Evolutionary conservation across 2,329 filamentous ascomycete genomes (phyloP).

Genomic region (Teratosphaeria nubilosa): DNA sequence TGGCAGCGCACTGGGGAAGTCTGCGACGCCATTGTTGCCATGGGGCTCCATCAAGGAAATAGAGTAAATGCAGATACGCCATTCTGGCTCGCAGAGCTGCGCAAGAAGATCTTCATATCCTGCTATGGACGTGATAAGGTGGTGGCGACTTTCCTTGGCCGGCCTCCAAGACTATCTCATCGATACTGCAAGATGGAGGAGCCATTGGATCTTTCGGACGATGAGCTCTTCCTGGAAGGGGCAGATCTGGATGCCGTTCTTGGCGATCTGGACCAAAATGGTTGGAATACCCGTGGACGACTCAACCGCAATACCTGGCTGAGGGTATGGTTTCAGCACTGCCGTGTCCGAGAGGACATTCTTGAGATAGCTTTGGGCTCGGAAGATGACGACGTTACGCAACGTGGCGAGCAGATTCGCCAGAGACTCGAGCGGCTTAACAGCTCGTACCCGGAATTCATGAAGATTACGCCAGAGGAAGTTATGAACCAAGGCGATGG

Average conservation of each 20-base stretch:
- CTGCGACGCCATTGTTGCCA: constrained; percentile 24
- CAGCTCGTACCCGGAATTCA: constrained; percentile 22
- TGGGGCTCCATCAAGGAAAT: constrained; percentile 28
- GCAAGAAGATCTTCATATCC: constrained; percentile 25
- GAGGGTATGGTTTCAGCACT: constrained; percentile 39
- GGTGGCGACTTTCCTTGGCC: constrained; percentile 28
- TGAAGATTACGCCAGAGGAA: constrained; percentile 20
- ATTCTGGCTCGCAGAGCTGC: constrained; percentile 24
- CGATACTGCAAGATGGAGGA: constrained; percentile 45
- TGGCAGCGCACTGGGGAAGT: constrained; percentile 27
- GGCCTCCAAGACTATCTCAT: constrained; percentile 40
- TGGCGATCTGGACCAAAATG: constrained; percentile 35
- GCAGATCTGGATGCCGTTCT: constrained; percentile 31
- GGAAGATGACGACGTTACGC: constrained; percentile 28
- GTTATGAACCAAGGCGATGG: constrained; percentile 13
- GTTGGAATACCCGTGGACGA: constrained; percentile 42
- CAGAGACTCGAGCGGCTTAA: constrained; percentile 32
- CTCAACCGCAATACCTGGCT: constrained; percentile 37
- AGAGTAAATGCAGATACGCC: constrained; percentile 20
- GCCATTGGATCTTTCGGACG: constrained; percentile 46
- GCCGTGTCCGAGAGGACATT: constrained; percentile 47
- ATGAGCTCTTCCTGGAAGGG: constrained; percentile 37
- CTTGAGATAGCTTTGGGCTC: constrained; percentile 46
- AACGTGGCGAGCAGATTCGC: constrained; percentile 29
- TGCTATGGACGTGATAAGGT: constrained; percentile 25